A percentile compares a stretch with the other conserved stretches of the same genome.
phyloP scores from a whole-genome alignment of 371 early-diverging fungal genomes.

The Smittium mucronatum region DNA sequence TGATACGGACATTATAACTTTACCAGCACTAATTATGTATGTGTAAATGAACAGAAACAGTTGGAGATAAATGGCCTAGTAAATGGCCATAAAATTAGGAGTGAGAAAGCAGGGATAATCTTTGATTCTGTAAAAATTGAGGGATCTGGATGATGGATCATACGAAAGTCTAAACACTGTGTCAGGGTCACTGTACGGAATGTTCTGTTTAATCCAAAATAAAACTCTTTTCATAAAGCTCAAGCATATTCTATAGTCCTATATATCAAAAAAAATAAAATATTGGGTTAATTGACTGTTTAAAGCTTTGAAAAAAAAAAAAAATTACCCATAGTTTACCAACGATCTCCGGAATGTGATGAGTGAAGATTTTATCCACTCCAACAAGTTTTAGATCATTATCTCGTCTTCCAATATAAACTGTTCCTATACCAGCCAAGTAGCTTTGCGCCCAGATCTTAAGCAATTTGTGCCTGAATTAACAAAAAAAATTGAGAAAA shows the following conservation, averaged over 20 bases:
- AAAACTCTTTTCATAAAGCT: neutral
- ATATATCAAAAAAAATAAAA: neutral
- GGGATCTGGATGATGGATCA: neutral
- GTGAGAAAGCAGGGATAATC: no score
- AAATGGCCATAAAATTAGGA: no score
- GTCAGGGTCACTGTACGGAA: neutral
- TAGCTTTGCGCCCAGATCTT: neutral
- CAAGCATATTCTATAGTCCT: neutral
- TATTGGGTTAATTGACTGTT: neutral
- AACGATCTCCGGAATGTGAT: neutral
- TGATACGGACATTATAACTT: no score
- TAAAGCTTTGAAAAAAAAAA: neutral
- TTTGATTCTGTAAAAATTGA: no score
- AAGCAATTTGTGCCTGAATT: neutral
- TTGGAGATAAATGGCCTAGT: no score
- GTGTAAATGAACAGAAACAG: no score
- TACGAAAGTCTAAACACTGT: neutral
- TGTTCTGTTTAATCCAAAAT: neutral
- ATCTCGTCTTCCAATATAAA: neutral
- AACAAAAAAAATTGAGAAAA: neutral
- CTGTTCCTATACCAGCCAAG: neutral
- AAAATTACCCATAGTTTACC: neutral
- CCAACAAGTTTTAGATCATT: neutral
- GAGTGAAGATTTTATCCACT: neutral
- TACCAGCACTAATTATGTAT: no score